Evolutionary conservation across 495 filamentous ascomycete genomes (phyloP).

Genomic region (Lichina pygmaea): DNA sequence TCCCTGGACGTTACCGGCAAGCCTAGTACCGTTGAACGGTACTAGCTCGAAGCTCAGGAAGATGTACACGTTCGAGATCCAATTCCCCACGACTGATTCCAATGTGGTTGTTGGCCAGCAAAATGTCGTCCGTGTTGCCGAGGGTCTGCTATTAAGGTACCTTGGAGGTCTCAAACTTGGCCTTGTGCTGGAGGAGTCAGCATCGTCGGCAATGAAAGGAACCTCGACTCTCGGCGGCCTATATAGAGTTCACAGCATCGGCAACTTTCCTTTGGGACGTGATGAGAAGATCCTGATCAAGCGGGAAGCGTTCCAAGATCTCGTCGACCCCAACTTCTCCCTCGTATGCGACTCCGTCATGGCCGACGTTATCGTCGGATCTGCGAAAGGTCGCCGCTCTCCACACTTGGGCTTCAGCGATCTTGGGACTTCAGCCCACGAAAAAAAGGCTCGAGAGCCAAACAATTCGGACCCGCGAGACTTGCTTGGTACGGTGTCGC

Average conservation of each 20-base stretch:
- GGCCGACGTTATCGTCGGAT: constrained; percentile 43
- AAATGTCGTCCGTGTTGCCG: constrained; percentile 29
- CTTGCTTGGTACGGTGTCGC: too few relatives aligned
- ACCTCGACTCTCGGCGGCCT: constrained; percentile 13
- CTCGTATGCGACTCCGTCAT: constrained; percentile 42
- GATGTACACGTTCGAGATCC: constrained; percentile 45
- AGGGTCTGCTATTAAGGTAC: constrained; percentile 55
- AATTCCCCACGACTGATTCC: constrained; percentile 42
- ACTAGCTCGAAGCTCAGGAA: constrained; percentile 34
- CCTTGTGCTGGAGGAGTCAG: constrained; percentile 29
- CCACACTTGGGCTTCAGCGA: neutral
- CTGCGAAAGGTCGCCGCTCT: constrained; percentile 8
- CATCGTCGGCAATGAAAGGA: constrained; percentile 6
- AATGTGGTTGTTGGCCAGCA: constrained; percentile 25
- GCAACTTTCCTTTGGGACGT: constrained; percentile 54
- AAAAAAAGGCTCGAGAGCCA: too few relatives aligned
- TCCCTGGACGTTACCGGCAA: constrained; percentile 67
- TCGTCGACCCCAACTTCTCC: constrained; percentile 63
- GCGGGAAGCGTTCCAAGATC: constrained; percentile 45
- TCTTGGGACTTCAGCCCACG: too few relatives aligned
- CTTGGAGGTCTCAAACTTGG: constrained; percentile 55
- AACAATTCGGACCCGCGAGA: too few relatives aligned
- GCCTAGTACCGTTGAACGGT: constrained; percentile 46
- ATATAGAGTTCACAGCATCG: constrained; percentile 53
- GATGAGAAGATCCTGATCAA: constrained; percentile 73